Conservation (phyloP, 305 asterid species). For the Fraxinus sp. region DNA sequence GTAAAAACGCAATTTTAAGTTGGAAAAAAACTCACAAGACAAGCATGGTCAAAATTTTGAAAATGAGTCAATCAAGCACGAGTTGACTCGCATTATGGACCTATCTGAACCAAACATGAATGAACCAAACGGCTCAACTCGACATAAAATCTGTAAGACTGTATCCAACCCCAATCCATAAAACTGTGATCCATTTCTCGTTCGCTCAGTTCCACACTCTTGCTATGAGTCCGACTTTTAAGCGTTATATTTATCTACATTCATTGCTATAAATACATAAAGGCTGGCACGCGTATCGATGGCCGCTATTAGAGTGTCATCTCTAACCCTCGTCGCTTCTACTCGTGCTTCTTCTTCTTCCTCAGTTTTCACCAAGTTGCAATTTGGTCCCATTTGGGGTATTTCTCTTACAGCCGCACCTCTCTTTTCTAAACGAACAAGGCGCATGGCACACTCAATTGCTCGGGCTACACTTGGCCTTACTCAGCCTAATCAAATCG, state of each 20-base stretch:
- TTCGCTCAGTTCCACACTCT: neutral
- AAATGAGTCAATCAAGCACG: neutral
- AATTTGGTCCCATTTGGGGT: conserved; percentile 25
- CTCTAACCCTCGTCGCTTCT: conserved; percentile 35
- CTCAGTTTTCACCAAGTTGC: conserved; percentile 34
- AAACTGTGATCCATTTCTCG: neutral
- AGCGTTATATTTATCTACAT: neutral
- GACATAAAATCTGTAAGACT: neutral
- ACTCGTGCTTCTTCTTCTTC: conserved; percentile 31
- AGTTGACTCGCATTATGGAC: neutral
- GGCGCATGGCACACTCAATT: conserved; percentile 70
- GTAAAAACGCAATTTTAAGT: neutral
- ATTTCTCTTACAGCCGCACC: conserved; percentile 28
- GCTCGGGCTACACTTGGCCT: conserved; percentile 92
- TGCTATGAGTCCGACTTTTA: neutral
- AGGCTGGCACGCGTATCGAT: conserved; percentile 28
- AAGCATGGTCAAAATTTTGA: neutral
- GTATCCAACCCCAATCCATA: neutral
- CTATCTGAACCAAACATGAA: neutral
- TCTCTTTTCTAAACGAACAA: conserved; percentile 21
- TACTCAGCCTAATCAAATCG: conserved; percentile 58
- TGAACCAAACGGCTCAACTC: neutral
- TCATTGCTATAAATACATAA: conserved; percentile 32
- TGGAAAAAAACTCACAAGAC: neutral
- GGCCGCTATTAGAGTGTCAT: conserved; percentile 60